These are phyloP conservation scores for Aspergillus ostianus DNA, from an alignment of 495 filamentous ascomycete genomes.

Conservation along the genomic window DNA sequence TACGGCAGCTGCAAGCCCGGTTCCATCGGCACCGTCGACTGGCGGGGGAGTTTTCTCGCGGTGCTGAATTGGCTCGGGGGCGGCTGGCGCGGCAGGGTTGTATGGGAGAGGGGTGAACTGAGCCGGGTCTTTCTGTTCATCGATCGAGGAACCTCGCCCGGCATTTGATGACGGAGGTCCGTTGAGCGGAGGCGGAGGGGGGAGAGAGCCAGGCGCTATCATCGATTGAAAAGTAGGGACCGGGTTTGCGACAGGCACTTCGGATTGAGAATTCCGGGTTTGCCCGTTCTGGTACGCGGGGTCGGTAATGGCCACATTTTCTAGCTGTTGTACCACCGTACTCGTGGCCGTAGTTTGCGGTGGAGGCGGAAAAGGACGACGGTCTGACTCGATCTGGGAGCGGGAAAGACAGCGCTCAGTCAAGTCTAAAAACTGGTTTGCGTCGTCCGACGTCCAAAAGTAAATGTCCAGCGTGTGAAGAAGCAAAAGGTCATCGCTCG, in stretches of 20 bases:
- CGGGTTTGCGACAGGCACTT: conserved; percentile 14
- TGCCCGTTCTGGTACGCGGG: conserved; percentile 57
- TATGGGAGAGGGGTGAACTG: conserved; percentile 75
- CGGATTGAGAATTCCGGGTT: conserved; percentile 45
- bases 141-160: conserved; percentile 27
- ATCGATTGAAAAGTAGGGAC: not conserved
- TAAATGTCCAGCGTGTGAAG: conserved; percentile 86
- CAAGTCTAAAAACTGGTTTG: conserved; percentile 67
- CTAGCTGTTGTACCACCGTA: conserved; percentile 79
- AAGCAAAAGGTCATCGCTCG: conserved; percentile 69
- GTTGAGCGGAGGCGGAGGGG: conserved; percentile 44
- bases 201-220: conserved; percentile 22
- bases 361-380: conserved; percentile 45
- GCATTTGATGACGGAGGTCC: conserved; percentile 30
- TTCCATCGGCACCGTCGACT: conserved; percentile 65
- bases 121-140: conserved; percentile 41
- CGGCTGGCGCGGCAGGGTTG: conserved; percentile 85
- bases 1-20: conserved; percentile 68
- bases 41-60: conserved; percentile 90
- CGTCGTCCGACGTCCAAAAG: conserved; percentile 81
- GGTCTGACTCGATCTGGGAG: conserved; percentile 54
- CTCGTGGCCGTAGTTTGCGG: conserved; percentile 65
- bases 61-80: conserved; percentile 77
- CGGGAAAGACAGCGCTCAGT: conserved; percentile 57
- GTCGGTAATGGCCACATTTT: conserved; percentile 72